Conservation (phyloP, 768 basidiomycete species). For the Holtermanniella nyarrowii region DNA sequence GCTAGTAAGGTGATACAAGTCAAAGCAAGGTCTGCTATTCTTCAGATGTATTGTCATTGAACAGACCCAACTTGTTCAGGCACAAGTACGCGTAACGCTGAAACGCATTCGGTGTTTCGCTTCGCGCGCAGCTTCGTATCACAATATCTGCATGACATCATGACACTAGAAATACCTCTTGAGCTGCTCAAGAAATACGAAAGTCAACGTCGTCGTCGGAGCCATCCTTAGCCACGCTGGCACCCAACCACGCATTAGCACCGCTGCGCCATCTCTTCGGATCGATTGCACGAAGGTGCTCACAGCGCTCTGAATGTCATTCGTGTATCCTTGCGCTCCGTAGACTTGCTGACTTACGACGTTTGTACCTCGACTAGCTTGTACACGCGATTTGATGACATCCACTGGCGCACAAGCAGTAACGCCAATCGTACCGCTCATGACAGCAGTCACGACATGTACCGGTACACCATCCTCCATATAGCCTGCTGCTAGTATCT, state of each 20-base stretch:
- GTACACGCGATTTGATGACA: slow-evolving; percentile 18
- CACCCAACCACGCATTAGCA: slow-evolving; percentile 16
- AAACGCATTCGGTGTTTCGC: no score
- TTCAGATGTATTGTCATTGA: no score
- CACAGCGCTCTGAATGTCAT: background rate
- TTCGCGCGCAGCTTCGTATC: no score
- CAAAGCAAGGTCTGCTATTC: no score
- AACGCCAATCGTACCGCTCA: slow-evolving; percentile 13
- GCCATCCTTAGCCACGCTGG: slow-evolving; percentile 20
- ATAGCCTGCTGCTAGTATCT: slow-evolving; percentile 5
- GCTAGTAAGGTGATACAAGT: no score
- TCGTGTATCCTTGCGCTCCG: slow-evolving; percentile 1
- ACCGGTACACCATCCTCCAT: slow-evolving; percentile 9
- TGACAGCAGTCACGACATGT: slow-evolving; percentile 11
- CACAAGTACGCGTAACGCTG: no score
- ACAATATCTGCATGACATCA: no score
- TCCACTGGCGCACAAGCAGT: slow-evolving; percentile 13
- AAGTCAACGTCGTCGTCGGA: slow-evolving; percentile 15
- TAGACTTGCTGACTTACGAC: background rate
- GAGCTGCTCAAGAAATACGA: slow-evolving; percentile 19
- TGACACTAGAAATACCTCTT: slow-evolving; percentile 9
- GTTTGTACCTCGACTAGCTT: no score
- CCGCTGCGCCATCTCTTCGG: slow-evolving; percentile 8
- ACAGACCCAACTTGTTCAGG: no score
- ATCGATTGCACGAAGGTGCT: slow-evolving; percentile 4